These are phyloP conservation scores for Paramecium primaurelia DNA, from an alignment of 73 alveolate species.

Conservation along the genomic window DNA sequence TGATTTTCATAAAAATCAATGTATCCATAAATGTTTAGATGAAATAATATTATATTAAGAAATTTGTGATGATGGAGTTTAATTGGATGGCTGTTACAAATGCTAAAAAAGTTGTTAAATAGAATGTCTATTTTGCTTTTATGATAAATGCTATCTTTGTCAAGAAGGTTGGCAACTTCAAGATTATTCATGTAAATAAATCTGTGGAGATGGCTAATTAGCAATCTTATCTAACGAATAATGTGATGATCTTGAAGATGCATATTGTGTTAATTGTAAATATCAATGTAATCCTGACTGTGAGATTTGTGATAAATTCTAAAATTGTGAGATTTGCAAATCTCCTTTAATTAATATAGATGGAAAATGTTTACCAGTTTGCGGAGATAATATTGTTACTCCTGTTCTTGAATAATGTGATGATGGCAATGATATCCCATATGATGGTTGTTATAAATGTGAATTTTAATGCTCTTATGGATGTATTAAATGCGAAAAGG, in stretches of 20 bases:
- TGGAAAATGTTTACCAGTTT: neutral
- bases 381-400: conserved; percentile 29
- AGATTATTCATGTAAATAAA: neutral
- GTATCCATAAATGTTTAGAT: neutral
- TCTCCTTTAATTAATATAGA: neutral
- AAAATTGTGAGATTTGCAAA: neutral
- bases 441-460: neutral
- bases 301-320: neutral
- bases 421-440: neutral
- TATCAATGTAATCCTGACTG: neutral
- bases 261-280: neutral
- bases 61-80: neutral
- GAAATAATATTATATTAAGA: neutral
- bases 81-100: neutral
- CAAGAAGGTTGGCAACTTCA: neutral
- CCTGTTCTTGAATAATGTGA: neutral
- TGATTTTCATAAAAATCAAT: neutral
- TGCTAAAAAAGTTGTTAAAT: neutral
- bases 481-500: neutral
- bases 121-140: neutral
- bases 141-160: neutral
- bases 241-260: neutral
- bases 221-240: neutral
- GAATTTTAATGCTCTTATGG: neutral
- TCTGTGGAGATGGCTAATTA: neutral